Conservation (phyloP, 1,139 yeast genomes). For the Candida labiduridarum region DNA sequence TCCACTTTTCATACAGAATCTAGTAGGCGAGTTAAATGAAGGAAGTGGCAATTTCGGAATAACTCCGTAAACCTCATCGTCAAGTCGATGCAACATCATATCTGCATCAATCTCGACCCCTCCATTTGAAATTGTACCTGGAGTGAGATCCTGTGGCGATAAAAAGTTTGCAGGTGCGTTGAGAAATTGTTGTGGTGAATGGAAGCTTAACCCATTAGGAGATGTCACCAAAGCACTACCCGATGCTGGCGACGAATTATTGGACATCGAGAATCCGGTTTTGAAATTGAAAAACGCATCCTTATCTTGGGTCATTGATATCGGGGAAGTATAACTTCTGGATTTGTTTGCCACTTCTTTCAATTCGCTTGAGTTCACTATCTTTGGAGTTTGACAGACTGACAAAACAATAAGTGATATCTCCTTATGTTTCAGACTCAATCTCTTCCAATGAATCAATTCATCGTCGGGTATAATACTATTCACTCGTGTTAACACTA, state of each 20-base stretch:
- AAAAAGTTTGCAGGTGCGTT: constrained; percentile 37
- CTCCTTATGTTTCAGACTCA: constrained; percentile 61
- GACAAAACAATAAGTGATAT: constrained; percentile 73
- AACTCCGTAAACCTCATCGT: constrained; percentile 64
- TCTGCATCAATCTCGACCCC: constrained; percentile 28
- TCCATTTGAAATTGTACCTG: constrained; percentile 5
- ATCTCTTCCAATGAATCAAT: constrained; percentile 72
- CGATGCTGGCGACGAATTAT: constrained; percentile 27
- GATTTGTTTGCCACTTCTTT: constrained; percentile 1
- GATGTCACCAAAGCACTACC: constrained; percentile 36
- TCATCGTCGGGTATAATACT: constrained; percentile 81
- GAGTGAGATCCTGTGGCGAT: constrained; percentile 32
- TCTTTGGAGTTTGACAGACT: constrained; percentile 63
- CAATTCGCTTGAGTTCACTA: constrained; percentile 38
- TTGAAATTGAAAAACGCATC: constrained; percentile 21
- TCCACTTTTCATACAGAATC: constrained; percentile 73
- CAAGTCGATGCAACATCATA: constrained; percentile 47
- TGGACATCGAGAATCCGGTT: constrained; percentile 21
- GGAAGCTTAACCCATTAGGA: constrained; percentile 36
- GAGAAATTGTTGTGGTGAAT: constrained; percentile 44
- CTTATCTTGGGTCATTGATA: constrained; percentile 10
- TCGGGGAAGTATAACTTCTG: not conserved
- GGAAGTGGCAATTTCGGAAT: constrained; percentile 65
- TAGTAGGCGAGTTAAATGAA: constrained; percentile 67
- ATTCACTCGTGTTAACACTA: constrained; percentile 68